Percentiles rank a stretch among this genome's conserved stretches.
Conservation (phyloP, 768 basidiomycete species). For the Boletus pseudopeckii region DNA sequence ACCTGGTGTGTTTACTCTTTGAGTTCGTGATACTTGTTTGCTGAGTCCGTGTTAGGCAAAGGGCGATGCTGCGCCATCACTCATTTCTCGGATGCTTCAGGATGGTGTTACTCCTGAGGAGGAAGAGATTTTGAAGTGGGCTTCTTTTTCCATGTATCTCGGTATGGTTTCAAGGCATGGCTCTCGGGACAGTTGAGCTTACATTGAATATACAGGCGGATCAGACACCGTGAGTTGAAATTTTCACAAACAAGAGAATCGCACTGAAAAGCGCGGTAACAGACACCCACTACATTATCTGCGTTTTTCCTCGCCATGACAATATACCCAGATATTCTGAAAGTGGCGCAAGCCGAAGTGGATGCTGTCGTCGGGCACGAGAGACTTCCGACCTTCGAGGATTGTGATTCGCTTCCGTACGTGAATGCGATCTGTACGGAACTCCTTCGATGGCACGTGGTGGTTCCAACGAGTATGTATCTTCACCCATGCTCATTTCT, state of each 20-base stretch:
- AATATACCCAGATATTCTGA: constrained; percentile 3
- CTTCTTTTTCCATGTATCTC: constrained; percentile 13
- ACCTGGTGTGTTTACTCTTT: constrained; percentile 6
- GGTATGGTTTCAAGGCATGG: constrained; percentile 5
- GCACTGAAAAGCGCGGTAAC: constrained; percentile 7
- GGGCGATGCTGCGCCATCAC: constrained; percentile 9
- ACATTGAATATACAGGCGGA: constrained; percentile 23
- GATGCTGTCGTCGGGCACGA: constrained; percentile 4
- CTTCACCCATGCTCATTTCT: not conserved
- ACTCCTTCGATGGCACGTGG: constrained; percentile 6
- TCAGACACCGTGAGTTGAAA: constrained; percentile 15
- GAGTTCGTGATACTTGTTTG: not conserved
- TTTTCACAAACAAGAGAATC: constrained; percentile 9
- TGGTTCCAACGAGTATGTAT: constrained; percentile 1
- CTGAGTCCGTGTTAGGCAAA: not conserved
- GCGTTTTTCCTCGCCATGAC: constrained; percentile 22
- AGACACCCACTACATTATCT: constrained; percentile 4
- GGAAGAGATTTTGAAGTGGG: constrained; percentile 13
- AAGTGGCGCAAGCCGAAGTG: constrained; percentile 12
- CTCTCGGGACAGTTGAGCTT: not conserved
- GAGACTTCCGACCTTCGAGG: constrained; percentile 7
- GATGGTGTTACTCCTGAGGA: constrained; percentile 9
- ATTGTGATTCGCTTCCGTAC: constrained; percentile 12
- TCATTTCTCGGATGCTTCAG: constrained; percentile 11
- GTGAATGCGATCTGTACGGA: constrained; percentile 18